Conservation (phyloP, 768 basidiomycete genomes). For the Rhodosporidiobolus sp. region DNA sequence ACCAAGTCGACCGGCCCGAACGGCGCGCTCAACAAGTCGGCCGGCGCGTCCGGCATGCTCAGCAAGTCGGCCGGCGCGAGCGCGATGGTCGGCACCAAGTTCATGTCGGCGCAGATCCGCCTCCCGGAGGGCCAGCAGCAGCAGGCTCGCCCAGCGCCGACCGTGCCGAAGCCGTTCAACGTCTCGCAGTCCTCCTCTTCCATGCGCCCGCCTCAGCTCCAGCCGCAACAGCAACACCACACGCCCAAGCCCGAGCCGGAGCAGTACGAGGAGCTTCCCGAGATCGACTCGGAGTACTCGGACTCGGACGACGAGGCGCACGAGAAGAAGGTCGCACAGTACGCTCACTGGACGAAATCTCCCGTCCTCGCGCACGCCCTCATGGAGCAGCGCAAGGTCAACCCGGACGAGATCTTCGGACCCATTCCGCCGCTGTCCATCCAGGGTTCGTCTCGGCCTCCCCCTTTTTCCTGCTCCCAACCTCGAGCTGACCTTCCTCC, state of each 20-base stretch:
- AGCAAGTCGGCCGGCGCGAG: conserved; percentile 55
- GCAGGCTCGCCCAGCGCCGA: conserved; percentile 62
- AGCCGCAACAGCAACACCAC: background rate
- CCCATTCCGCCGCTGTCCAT: conserved; percentile 77
- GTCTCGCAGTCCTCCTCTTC: background rate
- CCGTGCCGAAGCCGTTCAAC: conserved; percentile 48
- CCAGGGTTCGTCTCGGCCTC: conserved; percentile 54
- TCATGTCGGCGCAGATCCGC: conserved; percentile 34
- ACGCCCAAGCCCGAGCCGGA: conserved; percentile 21
- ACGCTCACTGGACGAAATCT: conserved; percentile 87
- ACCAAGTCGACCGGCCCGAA: conserved; percentile 19
- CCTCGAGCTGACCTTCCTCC: background rate
- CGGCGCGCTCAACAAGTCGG: conserved; percentile 50
- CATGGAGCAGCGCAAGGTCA: conserved; percentile 76
- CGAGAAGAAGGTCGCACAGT: conserved; percentile 61
- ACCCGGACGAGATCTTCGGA: conserved; percentile 77
- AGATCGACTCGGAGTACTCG: conserved; percentile 95
- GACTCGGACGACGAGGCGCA: conserved; percentile 90
- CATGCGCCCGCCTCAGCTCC: conserved; percentile 4
- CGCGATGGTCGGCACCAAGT: conserved; percentile 57
- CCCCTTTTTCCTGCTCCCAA: background rate
- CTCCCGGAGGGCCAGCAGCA: conserved; percentile 43
- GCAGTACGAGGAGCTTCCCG: conserved; percentile 69
- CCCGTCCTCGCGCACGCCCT: conserved; percentile 77
- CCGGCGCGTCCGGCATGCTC: conserved; percentile 4